These are phyloP conservation scores for Malus asiatica DNA, from an alignment of 306 rosid genomes.

Conservation along the genomic window DNA sequence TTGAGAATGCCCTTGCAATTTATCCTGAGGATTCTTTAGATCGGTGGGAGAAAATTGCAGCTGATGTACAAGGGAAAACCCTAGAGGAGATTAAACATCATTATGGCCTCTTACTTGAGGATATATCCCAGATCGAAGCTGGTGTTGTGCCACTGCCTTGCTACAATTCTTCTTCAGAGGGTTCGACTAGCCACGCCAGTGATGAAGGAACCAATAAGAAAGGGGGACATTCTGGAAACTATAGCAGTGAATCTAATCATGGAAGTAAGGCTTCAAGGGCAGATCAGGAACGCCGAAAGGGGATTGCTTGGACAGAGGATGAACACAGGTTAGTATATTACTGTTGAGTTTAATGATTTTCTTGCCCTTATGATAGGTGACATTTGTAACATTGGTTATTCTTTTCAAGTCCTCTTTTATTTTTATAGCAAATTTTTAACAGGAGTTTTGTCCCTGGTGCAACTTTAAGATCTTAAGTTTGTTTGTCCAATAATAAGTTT, in stretches of 20 bases:
- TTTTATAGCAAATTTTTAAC: neutral
- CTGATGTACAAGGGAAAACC: slow-evolving; percentile 76
- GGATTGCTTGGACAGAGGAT: slow-evolving; percentile 98
- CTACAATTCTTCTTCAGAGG: slow-evolving; percentile 74
- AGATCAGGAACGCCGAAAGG: slow-evolving; percentile 95
- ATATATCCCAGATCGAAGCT: slow-evolving; percentile 70
- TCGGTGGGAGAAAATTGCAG: slow-evolving; percentile 88
- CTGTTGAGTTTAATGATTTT: slow-evolving; percentile 6
- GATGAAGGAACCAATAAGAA: slow-evolving; percentile 77
- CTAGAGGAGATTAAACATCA: slow-evolving; percentile 70
- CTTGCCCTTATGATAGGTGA: slow-evolving; percentile 5
- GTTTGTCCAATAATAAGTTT: neutral
- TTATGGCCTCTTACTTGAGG: slow-evolving; percentile 75
- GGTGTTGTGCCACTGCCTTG: slow-evolving; percentile 80
- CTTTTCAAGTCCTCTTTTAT: slow-evolving; percentile 11
- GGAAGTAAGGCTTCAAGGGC: slow-evolving; percentile 81
- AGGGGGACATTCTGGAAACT: slow-evolving; percentile 38
- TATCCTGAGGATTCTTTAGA: slow-evolving; percentile 59
- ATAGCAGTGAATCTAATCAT: slow-evolving; percentile 54
- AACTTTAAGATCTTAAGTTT: slow-evolving; percentile 12
- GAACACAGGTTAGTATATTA: slow-evolving; percentile 72
- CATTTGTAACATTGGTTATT: slow-evolving; percentile 11
- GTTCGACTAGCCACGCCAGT: slow-evolving; percentile 60
- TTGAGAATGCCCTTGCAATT: slow-evolving; percentile 80
- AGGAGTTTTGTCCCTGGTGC: slow-evolving; percentile 8